Evolutionary conservation across 1,139 yeast genomes (phyloP).

Genomic region (Magnusiomyces ingens): DNA sequence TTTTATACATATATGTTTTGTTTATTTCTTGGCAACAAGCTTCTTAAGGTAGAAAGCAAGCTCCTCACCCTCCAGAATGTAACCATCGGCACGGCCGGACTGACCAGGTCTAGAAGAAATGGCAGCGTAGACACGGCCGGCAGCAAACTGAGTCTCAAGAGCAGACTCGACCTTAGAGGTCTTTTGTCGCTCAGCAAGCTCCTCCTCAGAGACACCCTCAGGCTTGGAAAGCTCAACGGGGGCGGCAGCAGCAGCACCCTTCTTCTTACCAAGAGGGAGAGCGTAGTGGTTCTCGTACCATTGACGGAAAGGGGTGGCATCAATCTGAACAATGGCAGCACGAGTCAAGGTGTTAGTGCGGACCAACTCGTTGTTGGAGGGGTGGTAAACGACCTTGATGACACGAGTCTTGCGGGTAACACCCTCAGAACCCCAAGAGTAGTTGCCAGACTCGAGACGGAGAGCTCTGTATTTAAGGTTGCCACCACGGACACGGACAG

Average conservation of each 20-base stretch:
- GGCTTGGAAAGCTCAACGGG: conserved; percentile 80
- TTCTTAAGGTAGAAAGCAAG: conserved; percentile 99
- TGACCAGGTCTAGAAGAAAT: conserved; percentile 99
- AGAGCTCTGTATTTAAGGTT: conserved; percentile 99
- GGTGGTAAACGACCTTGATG: conserved; percentile 96
- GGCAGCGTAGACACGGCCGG: conserved; percentile 78
- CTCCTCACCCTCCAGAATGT: conserved; percentile 99
- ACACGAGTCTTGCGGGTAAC: conserved; percentile 98
- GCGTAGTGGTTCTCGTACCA: conserved; percentile 99
- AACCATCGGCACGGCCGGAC: conserved; percentile 99
- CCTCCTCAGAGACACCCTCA: conserved; percentile 88
- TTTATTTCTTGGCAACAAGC: conserved; percentile 97
- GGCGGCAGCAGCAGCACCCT: conserved; percentile 42
- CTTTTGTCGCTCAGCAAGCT: conserved; percentile 48
- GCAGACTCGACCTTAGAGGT: conserved; percentile 56
- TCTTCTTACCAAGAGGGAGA: conserved; percentile 82
- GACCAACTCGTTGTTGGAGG: conserved; percentile 98
- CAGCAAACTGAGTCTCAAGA: conserved; percentile 45
- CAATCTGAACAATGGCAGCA: conserved; percentile 98
- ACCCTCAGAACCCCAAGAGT: conserved; percentile 99
- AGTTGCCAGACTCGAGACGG: conserved; percentile 99
- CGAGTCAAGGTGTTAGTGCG: conserved; percentile 99
- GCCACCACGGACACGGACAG: conserved; percentile 99
- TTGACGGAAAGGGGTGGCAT: conserved; percentile 99
- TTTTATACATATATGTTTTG: conserved; percentile 4